Conservation (phyloP, 1,139 yeast genomes). For the Yamadazyma triangularis region DNA sequence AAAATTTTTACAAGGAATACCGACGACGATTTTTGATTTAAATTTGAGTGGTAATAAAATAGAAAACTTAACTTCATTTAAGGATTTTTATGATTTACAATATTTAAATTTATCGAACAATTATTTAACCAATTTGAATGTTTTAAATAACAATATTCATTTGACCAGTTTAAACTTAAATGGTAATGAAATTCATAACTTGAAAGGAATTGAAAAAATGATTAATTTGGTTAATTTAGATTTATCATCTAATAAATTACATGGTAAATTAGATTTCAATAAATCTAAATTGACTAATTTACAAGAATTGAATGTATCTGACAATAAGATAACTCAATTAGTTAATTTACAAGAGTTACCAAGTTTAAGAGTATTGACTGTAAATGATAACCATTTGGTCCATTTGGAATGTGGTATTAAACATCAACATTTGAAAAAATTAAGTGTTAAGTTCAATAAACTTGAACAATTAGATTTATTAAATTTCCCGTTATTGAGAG, state of each 20-base stretch:
- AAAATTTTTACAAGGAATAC: conserved; percentile 47
- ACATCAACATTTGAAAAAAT: conserved; percentile 36
- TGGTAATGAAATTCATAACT: conserved; percentile 25
- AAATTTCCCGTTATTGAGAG: conserved; percentile 35
- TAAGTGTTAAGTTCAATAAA: conserved; percentile 38
- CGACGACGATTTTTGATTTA: conserved; percentile 32
- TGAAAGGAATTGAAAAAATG: conserved; percentile 37
- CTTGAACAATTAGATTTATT: conserved; percentile 27
- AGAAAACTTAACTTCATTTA: conserved; percentile 39
- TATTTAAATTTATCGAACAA: conserved; percentile 39
- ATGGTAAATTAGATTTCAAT: conserved; percentile 36
- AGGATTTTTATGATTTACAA: conserved; percentile 37
- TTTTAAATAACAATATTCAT: conserved; percentile 31
- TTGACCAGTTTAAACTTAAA: conserved; percentile 30
- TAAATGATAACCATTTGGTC: conserved; percentile 38
- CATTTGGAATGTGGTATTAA: conserved; percentile 17
- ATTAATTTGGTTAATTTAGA: conserved; percentile 39
- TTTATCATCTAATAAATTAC: conserved; percentile 37
- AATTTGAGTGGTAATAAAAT: conserved; percentile 35
- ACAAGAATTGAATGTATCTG: conserved; percentile 42
- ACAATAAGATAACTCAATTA: conserved; percentile 33
- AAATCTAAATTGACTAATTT: conserved; percentile 32
- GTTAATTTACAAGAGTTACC: conserved; percentile 32
- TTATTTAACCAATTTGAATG: conserved; percentile 27
- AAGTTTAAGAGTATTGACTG: conserved; percentile 35